Evolutionary conservation across 192 early-diverging fungal genomes (phyloP), one percentile per base, ranked within the genome.

Genomic region (Linnemannia zychae): DNA sequence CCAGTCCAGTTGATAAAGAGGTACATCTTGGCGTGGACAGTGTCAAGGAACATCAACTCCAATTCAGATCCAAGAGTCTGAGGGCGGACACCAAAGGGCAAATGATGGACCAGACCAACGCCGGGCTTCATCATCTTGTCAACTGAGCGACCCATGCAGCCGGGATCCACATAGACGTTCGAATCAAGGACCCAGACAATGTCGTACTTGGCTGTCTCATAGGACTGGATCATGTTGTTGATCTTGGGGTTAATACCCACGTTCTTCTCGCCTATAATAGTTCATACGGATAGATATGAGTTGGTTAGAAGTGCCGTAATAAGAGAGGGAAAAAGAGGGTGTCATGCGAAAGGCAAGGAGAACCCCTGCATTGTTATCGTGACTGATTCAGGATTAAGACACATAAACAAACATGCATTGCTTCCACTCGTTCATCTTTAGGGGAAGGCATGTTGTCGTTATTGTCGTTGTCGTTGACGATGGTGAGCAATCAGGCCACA

Each of bases 221-320:
- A 98, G 13, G 95, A 94, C 67, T 93, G 92, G 28, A 97, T 85
- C 91, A 99, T 90, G 90, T 98, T 98, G 89, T 97, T 97, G 79
- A 99, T 94, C 87, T 99, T 99, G 22, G 98, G 98, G 86, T 99
- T 99, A 67, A 95, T 93, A 48, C 97, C 98, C 1, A 96, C 93
- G 53, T 75, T 81, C 73, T 81, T 75, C 34, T 75, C 79, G 34
- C 79, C 79, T 75, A 79, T 24, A 20, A 34, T 13, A 52, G 28
- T 57, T 57, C 22, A n/a, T 22, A 52, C 6, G 7, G 53, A 57
- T 57, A 31, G 57, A 63, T 4, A 52, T 15, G 66, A 22, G 34
- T 47, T 75, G 24, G 33, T 52, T 52, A 31, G 70, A 72, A 69
- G 50, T 22, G 37, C 15, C 4, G 40, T 44, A 44, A 9, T 9